phyloP scores from a whole-genome alignment of 2,329 filamentous ascomycete species.

The Thielaviopsis musarum region DNA sequence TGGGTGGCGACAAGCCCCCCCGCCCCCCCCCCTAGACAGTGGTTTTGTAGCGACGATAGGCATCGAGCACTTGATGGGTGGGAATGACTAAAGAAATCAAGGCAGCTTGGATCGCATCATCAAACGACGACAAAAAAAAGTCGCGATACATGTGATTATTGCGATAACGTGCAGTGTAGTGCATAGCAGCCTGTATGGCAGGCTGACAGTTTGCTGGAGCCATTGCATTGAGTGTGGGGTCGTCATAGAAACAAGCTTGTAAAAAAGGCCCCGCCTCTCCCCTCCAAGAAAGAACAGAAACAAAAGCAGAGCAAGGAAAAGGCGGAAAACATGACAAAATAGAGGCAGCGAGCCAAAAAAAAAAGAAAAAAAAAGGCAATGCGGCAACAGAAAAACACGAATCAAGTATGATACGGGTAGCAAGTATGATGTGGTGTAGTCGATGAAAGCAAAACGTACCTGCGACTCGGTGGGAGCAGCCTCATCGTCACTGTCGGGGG shows the following conservation, averaged over 20 bases:
- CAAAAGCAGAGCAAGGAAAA: no score
- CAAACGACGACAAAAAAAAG: neutral
- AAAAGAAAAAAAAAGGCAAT: neutral
- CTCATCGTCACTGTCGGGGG: constrained; percentile 95
- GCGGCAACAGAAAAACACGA: neutral
- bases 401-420: constrained; percentile 1
- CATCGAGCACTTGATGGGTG: neutral
- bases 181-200: neutral
- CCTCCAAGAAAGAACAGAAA: neutral
- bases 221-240: constrained; percentile 6
- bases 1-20: neutral
- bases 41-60: neutral
- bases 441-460: constrained; percentile 32
- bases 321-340: neutral
- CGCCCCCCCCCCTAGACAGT: neutral
- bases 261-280: constrained; percentile 10
- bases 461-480: constrained; percentile 87
- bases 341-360: neutral
- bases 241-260: constrained; percentile 11
- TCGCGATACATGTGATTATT: neutral
- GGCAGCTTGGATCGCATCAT: neutral
- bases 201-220: neutral
- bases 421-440: neutral
- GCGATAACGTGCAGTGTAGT: neutral
- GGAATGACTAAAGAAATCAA: neutral